Base-by-base conservation (phyloP, 2,329 filamentous ascomycete genomes). In the Trichoderma arundinaceum region DNA sequence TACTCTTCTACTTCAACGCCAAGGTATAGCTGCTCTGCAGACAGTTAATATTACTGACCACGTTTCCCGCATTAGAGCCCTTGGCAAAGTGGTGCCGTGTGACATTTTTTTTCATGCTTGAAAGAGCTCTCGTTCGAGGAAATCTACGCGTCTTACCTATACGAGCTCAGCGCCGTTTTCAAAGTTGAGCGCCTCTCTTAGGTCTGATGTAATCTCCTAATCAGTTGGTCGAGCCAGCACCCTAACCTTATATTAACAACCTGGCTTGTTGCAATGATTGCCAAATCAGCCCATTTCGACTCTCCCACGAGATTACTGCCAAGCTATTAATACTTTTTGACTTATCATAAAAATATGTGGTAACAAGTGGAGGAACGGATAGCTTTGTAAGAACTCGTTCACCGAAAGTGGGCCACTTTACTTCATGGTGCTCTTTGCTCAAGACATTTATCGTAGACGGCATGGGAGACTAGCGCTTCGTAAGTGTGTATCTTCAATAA, bases 101-200 rank as follows among this genome's bases (percentile, higher is more conserved):
- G 22, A 28, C 22, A 28, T 28, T 3, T 28, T 28, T 28, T 28
- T 28, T 28, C 22, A 28, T 28, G 22, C 2, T 28, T 28, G 22
- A 28, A 28, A 28, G 22, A 4, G 22, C 22, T 28, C 22, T 28
- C 22, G 22, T 28, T 28, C 22, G 46, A 19, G 15, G 17, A 28
- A 4, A 54, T 22, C 12, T 17, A 19, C 39, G 52, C 7, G 33
- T 54, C 13, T 32, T 28, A 28, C 22, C 22, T 28, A 28, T 28
- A 28, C 46, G 46, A 49, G 12, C 46, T 54, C 12, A 28, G 22
- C 4, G 22, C 22, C 22, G 2, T 5, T 38, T 39, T 39, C 39
- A 54, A 35, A 54, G 35, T 54, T 39, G 35, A 7, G 17, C 52
- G 32, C 35, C 52, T 15, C 51, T 53, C 51, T 53, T 54, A 35